A percentile compares a stretch with the other conserved stretches of the same genome.
Conservation (phyloP, 2,329 filamentous ascomycete genomes). For the Helminthosporium solani region DNA sequence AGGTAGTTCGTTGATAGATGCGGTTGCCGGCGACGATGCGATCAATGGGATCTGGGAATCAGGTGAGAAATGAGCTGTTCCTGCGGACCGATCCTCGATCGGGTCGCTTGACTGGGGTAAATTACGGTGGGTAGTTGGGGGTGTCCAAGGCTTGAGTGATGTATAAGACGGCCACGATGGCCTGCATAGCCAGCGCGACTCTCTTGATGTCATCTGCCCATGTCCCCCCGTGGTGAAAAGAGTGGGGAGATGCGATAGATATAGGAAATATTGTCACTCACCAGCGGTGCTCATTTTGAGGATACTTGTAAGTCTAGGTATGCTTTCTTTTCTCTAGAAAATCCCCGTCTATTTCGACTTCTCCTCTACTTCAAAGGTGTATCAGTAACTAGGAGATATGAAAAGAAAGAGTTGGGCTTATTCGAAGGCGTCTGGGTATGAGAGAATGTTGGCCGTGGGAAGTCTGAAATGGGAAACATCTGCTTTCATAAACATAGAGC, state of each 20-base stretch:
- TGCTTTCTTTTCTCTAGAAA: slow-evolving; percentile 1
- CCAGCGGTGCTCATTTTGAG: slow-evolving; percentile 7
- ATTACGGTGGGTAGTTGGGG: slow-evolving; percentile 4
- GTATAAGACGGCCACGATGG: slow-evolving; percentile 11
- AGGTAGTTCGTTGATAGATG: slow-evolving; percentile 67
- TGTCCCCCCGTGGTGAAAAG: background rate
- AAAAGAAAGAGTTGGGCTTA: slow-evolving; percentile 3
- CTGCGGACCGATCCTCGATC: slow-evolving; percentile 8
- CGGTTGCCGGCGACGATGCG: slow-evolving; percentile 68
- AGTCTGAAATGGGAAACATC: slow-evolving; percentile 5
- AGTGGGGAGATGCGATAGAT: background rate
- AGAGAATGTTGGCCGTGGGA: background rate
- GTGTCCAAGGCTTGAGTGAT: slow-evolving; percentile 2
- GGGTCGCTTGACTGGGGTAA: slow-evolving; percentile 6
- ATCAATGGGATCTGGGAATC: slow-evolving; percentile 56
- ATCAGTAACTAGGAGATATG: background rate
- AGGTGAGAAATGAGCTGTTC: slow-evolving; percentile 25
- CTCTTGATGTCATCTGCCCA: slow-evolving; percentile 3
- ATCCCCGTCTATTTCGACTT: background rate
- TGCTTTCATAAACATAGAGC: slow-evolving; percentile 1
- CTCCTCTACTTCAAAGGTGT: background rate
- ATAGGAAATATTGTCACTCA: background rate
- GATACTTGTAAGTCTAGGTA: slow-evolving; percentile 3
- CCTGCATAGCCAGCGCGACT: slow-evolving; percentile 2
- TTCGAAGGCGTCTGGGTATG: background rate